Conservation (phyloP, 2,329 filamentous ascomycete species). For the Colletotrichum sp. region DNA sequence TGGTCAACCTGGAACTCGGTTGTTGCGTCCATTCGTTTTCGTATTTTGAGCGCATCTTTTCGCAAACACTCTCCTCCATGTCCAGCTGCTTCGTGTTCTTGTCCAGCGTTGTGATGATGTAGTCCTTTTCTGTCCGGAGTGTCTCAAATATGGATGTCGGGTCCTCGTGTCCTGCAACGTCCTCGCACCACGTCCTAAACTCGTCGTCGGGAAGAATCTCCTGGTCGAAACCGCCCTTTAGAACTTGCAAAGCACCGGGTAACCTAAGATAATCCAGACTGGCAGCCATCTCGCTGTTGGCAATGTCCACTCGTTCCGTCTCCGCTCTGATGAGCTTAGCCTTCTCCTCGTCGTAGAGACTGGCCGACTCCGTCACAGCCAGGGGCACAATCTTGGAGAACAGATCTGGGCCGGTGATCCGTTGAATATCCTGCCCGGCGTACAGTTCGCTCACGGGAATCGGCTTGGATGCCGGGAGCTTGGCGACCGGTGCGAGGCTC, state of each 20-base stretch:
- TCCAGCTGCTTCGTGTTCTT: constrained; percentile 87
- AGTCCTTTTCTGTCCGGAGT: constrained; percentile 77
- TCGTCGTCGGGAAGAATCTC: constrained; percentile 88
- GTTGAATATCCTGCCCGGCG: constrained; percentile 94
- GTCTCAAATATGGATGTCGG: constrained; percentile 81
- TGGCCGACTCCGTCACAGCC: constrained; percentile 94
- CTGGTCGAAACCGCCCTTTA: constrained; percentile 92
- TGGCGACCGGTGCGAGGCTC: constrained; percentile 80
- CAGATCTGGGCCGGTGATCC: constrained; percentile 95
- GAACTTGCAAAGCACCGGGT: constrained; percentile 84
- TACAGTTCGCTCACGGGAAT: constrained; percentile 97
- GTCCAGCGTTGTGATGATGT: constrained; percentile 75
- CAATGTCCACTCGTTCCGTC: constrained; percentile 89
- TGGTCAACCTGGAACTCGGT: constrained; percentile 87
- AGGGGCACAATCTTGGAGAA: constrained; percentile 97
- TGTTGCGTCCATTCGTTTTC: constrained; percentile 96
- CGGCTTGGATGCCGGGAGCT: constrained; percentile 92
- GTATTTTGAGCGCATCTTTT: constrained; percentile 99
- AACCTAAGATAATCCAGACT: constrained; percentile 93
- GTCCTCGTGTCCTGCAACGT: constrained; percentile 84
- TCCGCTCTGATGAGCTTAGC: constrained; percentile 94
- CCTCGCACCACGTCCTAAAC: constrained; percentile 92
- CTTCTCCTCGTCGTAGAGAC: constrained; percentile 97
- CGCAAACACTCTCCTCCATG: constrained; percentile 96
- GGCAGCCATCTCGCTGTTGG: constrained; percentile 94